Evolutionary conservation across 2,329 filamentous ascomycete genomes (phyloP).

Genomic region (Pestalotiopsis sp.): DNA sequence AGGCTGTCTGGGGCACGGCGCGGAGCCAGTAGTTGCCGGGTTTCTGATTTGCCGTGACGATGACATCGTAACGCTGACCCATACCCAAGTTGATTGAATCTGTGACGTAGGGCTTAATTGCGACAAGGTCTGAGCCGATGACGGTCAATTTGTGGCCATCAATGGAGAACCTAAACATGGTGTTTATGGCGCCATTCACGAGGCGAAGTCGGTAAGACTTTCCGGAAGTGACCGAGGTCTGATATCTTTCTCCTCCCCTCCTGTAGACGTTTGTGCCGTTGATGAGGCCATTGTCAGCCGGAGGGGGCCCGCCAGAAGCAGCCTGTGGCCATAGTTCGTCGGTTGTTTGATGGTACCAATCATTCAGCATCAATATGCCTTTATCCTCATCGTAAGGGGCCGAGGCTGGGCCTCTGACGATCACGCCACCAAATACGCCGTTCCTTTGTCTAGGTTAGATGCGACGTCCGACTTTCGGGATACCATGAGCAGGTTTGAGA

Average conservation of each 20-base stretch:
- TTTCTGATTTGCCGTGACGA: constrained; percentile 18
- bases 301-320: constrained; percentile 34
- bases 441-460: constrained; percentile 33
- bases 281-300: constrained; percentile 44
- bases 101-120: constrained; percentile 53
- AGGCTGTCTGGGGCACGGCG: constrained; percentile 39
- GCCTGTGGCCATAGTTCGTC: constrained; percentile 37
- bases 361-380: constrained; percentile 59
- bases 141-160: constrained; percentile 57
- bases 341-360: constrained; percentile 56
- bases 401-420: constrained; percentile 63
- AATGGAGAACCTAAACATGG: constrained; percentile 46
- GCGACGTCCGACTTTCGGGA: neutral
- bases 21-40: constrained; percentile 48
- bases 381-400: constrained; percentile 66
- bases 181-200: constrained; percentile 44
- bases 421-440: constrained; percentile 61
- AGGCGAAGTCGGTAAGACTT: constrained; percentile 49
- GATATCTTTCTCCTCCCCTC: constrained; percentile 36
- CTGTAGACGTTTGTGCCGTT: constrained; percentile 37
- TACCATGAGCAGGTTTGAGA: neutral
- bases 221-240: constrained; percentile 41
- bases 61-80: constrained; percentile 33
- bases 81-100: constrained; percentile 46
- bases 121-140: constrained; percentile 56